These are phyloP conservation scores for Saccharomycopsis javanensis DNA, from an alignment of 805 yeast species.

Conservation along the genomic window DNA sequence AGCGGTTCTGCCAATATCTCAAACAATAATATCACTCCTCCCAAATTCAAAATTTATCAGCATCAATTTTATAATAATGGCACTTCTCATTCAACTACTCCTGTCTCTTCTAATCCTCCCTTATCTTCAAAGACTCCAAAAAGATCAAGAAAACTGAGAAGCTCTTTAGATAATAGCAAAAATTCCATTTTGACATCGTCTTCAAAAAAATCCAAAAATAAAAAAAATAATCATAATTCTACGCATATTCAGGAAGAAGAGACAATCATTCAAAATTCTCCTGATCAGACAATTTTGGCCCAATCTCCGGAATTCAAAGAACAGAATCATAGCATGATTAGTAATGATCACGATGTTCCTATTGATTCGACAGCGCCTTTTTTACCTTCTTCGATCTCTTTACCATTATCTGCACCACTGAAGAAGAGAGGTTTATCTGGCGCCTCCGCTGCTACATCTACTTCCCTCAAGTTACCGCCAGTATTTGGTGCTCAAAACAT, in stretches of 20 bases:
- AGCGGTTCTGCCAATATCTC: not conserved
- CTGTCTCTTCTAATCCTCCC: not conserved
- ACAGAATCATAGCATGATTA: not conserved
- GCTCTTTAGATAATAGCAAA: not conserved
- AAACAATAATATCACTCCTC: constrained; percentile 5
- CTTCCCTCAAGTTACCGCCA: not conserved
- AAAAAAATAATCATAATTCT: not conserved
- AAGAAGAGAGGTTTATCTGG: not conserved
- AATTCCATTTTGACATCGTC: not conserved
- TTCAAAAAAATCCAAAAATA: not conserved
- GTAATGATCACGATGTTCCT: not conserved
- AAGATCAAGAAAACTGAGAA: not conserved
- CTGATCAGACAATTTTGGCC: not conserved
- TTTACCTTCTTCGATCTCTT: not conserved
- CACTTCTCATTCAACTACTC: not conserved
- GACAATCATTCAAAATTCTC: not conserved
- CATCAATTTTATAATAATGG: not conserved
- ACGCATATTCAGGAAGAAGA: not conserved
- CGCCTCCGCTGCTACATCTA: not conserved
- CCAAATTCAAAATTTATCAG: constrained; percentile 10
- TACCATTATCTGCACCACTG: not conserved
- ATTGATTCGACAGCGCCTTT: not conserved
- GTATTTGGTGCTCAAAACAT: not conserved
- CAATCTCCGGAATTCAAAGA: not conserved
- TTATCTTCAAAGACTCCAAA: no score